Conservation (phyloP, 164 flowering plant genomes). For the Liriodendron chinense region DNA sequence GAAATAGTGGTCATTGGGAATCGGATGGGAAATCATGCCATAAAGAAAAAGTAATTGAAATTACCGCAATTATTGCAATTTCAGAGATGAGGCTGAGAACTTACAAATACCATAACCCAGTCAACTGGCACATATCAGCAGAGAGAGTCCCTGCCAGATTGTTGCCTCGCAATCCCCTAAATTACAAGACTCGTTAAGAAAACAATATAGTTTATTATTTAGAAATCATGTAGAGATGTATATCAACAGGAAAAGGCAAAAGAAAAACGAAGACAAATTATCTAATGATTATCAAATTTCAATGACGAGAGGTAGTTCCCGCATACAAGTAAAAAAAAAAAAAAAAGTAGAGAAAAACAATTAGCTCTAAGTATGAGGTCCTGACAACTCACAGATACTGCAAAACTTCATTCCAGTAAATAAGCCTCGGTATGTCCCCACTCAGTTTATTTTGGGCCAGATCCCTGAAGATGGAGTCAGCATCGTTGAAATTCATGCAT, state of each 20-base stretch:
- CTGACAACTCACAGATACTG: conserved; percentile 30
- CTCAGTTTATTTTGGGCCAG: conserved; percentile 80
- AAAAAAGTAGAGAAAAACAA: too few relatives aligned
- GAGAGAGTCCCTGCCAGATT: conserved; percentile 78
- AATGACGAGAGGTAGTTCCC: neutral
- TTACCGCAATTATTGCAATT: neutral
- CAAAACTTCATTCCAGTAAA: conserved; percentile 95
- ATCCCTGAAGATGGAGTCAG: conserved; percentile 46
- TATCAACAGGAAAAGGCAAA: too few relatives aligned
- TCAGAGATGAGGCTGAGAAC: conserved; percentile 23
- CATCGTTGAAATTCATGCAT: neutral
- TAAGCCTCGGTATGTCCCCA: conserved; percentile 93
- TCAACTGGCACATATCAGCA: conserved; percentile 90
- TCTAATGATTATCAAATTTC: too few relatives aligned
- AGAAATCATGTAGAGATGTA: too few relatives aligned
- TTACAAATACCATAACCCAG: conserved; percentile 98
- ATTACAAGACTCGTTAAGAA: neutral
- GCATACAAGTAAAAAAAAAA: too few relatives aligned
- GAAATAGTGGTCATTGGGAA: conserved; percentile 12
- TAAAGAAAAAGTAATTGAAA: neutral
- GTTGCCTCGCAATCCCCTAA: conserved; percentile 87
- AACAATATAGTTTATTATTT: too few relatives aligned
- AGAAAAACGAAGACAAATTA: too few relatives aligned
- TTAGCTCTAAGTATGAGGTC: neutral
- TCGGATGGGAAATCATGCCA: neutral